phyloP scores from a whole-genome alignment of 2,329 filamentous ascomycete genomes.

The Didymosphaeria variabile region DNA sequence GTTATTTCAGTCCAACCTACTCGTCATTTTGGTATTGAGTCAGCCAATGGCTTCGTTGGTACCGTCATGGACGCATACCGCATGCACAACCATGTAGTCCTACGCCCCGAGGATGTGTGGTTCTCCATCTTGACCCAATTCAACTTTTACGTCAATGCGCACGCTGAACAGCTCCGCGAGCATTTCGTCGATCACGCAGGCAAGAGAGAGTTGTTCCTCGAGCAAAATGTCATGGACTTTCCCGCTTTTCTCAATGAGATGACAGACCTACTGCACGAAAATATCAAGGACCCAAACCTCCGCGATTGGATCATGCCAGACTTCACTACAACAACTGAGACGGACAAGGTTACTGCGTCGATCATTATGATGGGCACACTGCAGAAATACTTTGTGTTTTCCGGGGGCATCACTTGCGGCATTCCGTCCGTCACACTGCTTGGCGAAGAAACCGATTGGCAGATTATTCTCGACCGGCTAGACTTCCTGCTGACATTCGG shows the following conservation, averaged over 20 bases:
- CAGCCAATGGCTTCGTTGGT: conserved; percentile 13
- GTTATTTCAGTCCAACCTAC: not conserved
- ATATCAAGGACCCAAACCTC: conserved; percentile 54
- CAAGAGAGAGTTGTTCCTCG: conserved; percentile 18
- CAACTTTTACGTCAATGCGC: conserved; percentile 28
- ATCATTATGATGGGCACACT: conserved; percentile 63
- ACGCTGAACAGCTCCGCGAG: conserved; percentile 24
- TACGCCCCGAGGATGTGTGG: conserved; percentile 36
- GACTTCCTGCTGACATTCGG: conserved; percentile 57
- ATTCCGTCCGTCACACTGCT: conserved; percentile 63
- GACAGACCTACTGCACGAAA: conserved; percentile 51
- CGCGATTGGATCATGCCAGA: conserved; percentile 60
- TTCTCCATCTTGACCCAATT: conserved; percentile 30
- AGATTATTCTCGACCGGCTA: conserved; percentile 53
- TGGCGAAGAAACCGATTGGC: conserved; percentile 59
- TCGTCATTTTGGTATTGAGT: not conserved
- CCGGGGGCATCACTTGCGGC: conserved; percentile 50
- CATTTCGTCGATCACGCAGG: conserved; percentile 45
- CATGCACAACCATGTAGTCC: conserved; percentile 23
- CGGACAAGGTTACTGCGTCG: conserved; percentile 55
- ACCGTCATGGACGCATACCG: conserved; percentile 11
- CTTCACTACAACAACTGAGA: conserved; percentile 61
- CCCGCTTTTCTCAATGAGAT: conserved; percentile 47
- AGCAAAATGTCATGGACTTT: conserved; percentile 22
- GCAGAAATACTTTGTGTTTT: conserved; percentile 60